Evolutionary conservation across 805 yeast genomes (phyloP).

Genomic region (Teunomyces barrocoloradensis): DNA sequence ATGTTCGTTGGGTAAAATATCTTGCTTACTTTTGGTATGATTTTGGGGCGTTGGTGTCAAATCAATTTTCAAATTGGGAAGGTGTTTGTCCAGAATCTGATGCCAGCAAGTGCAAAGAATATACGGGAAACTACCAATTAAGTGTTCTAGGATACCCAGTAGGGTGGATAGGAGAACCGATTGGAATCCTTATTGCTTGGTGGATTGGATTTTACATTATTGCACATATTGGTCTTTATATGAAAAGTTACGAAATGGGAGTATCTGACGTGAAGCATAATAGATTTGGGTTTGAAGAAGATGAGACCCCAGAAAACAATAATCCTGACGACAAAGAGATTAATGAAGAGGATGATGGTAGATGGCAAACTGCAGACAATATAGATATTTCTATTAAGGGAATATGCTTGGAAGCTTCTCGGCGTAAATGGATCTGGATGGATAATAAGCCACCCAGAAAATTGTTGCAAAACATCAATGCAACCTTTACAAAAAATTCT

Average conservation of each 20-base stretch:
- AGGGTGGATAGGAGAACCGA: slow-evolving; percentile 21
- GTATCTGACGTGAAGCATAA: slow-evolving; percentile 21
- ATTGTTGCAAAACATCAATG: slow-evolving; percentile 27
- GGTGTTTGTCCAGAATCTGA: slow-evolving; percentile 52
- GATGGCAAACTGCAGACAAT: neutral
- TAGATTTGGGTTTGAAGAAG: slow-evolving; percentile 18
- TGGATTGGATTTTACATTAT: slow-evolving; percentile 17
- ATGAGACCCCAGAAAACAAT: slow-evolving; percentile 6
- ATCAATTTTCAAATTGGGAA: slow-evolving; percentile 58
- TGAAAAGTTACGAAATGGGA: slow-evolving; percentile 20
- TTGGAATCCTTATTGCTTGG: slow-evolving; percentile 21
- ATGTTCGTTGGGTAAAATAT: slow-evolving; percentile 82
- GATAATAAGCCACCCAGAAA: slow-evolving; percentile 9
- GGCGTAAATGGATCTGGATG: slow-evolving; percentile 3
- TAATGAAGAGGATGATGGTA: slow-evolving; percentile 6
- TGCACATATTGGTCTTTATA: slow-evolving; percentile 12
- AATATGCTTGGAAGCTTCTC: slow-evolving; percentile 15
- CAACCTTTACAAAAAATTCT: slow-evolving; percentile 28
- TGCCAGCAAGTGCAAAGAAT: slow-evolving; percentile 16
- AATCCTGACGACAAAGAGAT: neutral
- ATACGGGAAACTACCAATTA: slow-evolving; percentile 21
- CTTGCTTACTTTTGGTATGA: slow-evolving; percentile 76
- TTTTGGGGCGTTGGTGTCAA: slow-evolving; percentile 65
- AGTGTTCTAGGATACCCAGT: slow-evolving; percentile 20
- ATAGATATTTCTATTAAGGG: slow-evolving; percentile 1